These are phyloP conservation scores for Eurotiales sp. DNA, from an alignment of 2,329 filamentous ascomycete genomes.

Conservation along the genomic window DNA sequence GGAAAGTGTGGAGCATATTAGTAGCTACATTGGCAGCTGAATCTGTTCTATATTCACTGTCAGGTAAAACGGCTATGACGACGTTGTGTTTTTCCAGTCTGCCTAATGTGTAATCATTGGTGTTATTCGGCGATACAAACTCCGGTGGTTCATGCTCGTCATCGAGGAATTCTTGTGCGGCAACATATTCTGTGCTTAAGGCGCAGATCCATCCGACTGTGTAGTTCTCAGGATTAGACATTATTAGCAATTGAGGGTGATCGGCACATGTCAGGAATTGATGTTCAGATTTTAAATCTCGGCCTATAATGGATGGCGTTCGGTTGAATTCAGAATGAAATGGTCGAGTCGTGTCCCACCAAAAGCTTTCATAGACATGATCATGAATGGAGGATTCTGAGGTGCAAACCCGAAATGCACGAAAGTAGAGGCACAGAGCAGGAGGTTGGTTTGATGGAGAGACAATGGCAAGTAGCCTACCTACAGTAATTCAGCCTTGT, in stretches of 20 bases:
- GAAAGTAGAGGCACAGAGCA: too few species aligned
- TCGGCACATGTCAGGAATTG: too few species aligned
- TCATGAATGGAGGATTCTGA: too few species aligned
- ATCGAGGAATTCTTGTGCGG: constrained; percentile 40
- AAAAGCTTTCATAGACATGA: too few species aligned
- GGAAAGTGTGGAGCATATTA: constrained; percentile 28
- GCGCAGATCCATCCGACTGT: constrained; percentile 38
- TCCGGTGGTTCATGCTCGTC: constrained; percentile 29
- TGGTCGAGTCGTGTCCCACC: too few species aligned
- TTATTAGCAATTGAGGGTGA: neutral
- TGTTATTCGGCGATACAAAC: constrained; percentile 17
- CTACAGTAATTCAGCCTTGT: too few species aligned
- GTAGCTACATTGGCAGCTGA: constrained; percentile 30
- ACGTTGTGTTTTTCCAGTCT: constrained; percentile 26
- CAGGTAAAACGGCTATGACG: constrained; percentile 28
- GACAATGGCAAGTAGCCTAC: too few species aligned
- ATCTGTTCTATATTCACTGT: constrained; percentile 26
- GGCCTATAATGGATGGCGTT: too few species aligned
- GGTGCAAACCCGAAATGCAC: too few species aligned
- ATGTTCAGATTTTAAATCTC: too few species aligned
- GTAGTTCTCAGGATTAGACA: constrained; percentile 18
- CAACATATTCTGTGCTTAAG: constrained; percentile 34
- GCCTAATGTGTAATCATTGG: constrained; percentile 28
- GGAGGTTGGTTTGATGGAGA: too few species aligned
- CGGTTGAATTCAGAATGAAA: too few species aligned